phyloP scores from a whole-genome alignment of 345 rosid species.

The Salix viminalis region DNA sequence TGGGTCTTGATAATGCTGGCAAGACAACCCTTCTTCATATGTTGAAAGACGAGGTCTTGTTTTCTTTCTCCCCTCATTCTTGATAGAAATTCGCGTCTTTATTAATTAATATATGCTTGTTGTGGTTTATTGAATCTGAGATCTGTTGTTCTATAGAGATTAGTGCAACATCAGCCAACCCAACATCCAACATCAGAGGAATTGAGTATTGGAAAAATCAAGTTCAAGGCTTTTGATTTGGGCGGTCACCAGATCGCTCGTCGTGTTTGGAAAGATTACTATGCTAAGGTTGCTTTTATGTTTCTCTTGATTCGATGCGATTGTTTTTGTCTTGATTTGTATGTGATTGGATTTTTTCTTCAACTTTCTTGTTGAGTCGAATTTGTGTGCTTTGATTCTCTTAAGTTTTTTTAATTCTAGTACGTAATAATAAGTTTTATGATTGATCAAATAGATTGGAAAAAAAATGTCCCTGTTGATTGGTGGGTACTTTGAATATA shows the following conservation, averaged over 20 bases:
- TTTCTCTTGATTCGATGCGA: neutral
- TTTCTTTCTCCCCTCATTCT: neutral
- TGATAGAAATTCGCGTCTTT: neutral
- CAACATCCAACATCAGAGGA: slow-evolving; percentile 81
- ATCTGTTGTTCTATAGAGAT: slow-evolving; percentile 40
- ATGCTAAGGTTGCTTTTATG: slow-evolving; percentile 46
- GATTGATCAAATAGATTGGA: neutral
- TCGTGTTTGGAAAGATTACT: slow-evolving; percentile 78
- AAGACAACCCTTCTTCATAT: slow-evolving; percentile 36
- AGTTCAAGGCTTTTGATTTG: slow-evolving; percentile 82
- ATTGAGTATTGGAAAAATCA: slow-evolving; percentile 69
- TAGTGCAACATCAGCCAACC: slow-evolving; percentile 75
- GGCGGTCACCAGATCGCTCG: slow-evolving; percentile 84
- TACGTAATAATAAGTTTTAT: neutral
- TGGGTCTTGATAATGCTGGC: slow-evolving; percentile 36
- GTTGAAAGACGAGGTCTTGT: slow-evolving; percentile 32
- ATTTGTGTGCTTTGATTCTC: neutral
- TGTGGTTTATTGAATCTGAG: slow-evolving; percentile 6
- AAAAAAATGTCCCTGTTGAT: neutral
- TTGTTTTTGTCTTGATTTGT: neutral
- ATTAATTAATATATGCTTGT: neutral
- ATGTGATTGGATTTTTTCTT: neutral
- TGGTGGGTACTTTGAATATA: neutral
- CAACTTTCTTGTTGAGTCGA: neutral
- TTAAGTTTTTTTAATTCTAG: neutral